phyloP scores from a whole-genome alignment of 2,329 filamentous ascomycete species.

The Thermomyces lanuginosus region DNA sequence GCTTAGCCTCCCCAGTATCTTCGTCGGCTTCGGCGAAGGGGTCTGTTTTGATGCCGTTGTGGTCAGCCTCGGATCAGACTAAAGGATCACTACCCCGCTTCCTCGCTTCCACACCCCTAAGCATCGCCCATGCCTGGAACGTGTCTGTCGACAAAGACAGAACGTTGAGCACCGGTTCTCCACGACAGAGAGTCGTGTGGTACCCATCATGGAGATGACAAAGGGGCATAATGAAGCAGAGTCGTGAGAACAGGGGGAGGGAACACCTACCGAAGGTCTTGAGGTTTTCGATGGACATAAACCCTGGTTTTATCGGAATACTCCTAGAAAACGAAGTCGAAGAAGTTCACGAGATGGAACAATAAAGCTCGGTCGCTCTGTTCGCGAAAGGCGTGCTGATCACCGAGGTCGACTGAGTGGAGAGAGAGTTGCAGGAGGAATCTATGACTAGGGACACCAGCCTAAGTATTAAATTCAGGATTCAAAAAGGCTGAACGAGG shows the following conservation, averaged over 20 bases:
- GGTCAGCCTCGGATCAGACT: constrained; percentile 19
- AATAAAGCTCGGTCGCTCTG: constrained; percentile 19
- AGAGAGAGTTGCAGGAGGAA: constrained; percentile 11
- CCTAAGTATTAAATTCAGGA: too few species aligned
- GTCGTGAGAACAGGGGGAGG: constrained; percentile 15
- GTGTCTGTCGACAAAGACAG: too few species aligned
- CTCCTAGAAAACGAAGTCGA: constrained; percentile 25
- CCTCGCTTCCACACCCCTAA: too few species aligned
- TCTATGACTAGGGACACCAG: too few species aligned
- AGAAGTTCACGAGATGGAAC: constrained; percentile 12
- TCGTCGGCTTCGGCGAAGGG: constrained; percentile 99
- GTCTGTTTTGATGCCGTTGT: constrained; percentile 43
- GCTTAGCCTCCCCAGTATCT: constrained; percentile 88
- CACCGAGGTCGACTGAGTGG: constrained; percentile 7
- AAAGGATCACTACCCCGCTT: constrained; percentile 22
- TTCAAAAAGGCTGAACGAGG: constrained; percentile 2
- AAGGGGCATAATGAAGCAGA: too few species aligned
- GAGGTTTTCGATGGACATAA: constrained; percentile 99
- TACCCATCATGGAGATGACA: too few species aligned
- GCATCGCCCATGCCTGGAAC: too few species aligned
- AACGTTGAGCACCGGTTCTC: too few species aligned
- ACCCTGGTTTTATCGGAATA: constrained; percentile 53
- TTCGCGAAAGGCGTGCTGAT: constrained; percentile 9
- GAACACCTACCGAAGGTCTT: constrained; percentile 70
- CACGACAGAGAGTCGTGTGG: too few species aligned